phyloP scores from a whole-genome alignment of 805 yeast genomes.

The Teunomyces panamensis region DNA sequence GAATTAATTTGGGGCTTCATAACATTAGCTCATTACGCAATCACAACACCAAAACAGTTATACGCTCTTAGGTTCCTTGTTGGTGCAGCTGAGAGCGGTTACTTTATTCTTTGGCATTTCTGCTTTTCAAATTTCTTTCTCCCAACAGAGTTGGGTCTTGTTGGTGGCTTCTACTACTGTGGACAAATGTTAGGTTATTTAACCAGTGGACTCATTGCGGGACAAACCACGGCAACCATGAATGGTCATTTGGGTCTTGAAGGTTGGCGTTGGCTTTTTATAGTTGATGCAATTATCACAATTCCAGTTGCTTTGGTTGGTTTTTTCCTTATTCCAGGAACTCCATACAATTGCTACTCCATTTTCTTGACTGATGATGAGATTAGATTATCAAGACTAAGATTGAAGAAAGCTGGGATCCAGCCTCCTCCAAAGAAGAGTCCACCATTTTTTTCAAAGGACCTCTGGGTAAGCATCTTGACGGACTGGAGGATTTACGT shows the following conservation, averaged over 20 bases:
- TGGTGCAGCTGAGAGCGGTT: conserved; percentile 16
- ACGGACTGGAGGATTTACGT: conserved; percentile 32
- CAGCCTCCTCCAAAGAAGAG: conserved; percentile 13
- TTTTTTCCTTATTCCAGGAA: conserved; percentile 22
- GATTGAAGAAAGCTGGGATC: conserved; percentile 17
- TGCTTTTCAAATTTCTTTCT: conserved; percentile 52
- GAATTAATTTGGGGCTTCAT: conserved; percentile 19
- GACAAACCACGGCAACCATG: conserved; percentile 9
- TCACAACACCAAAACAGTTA: conserved; percentile 15
- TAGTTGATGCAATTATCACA: conserved; percentile 22
- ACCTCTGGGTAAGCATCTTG: conserved; percentile 25
- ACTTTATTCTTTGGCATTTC: conserved; percentile 10
- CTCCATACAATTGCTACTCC: conserved; percentile 41
- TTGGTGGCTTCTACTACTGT: conserved; percentile 26
- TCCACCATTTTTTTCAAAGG: conserved; percentile 18
- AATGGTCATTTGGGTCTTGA: conserved; percentile 5
- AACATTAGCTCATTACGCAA: conserved; percentile 17
- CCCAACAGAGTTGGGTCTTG: conserved; percentile 9
- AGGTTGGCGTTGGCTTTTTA: conserved; percentile 25
- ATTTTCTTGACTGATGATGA: conserved; percentile 56
- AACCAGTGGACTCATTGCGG: conserved; percentile 27
- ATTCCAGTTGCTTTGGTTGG: conserved; percentile 18
- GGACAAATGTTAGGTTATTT: conserved; percentile 31
- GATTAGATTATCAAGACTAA: conserved; percentile 47
- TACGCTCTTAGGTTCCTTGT: conserved; percentile 19